Base-by-base conservation (phyloP, 106 monocot genomes). In the Phalaenopsis aphrodite region DNA sequence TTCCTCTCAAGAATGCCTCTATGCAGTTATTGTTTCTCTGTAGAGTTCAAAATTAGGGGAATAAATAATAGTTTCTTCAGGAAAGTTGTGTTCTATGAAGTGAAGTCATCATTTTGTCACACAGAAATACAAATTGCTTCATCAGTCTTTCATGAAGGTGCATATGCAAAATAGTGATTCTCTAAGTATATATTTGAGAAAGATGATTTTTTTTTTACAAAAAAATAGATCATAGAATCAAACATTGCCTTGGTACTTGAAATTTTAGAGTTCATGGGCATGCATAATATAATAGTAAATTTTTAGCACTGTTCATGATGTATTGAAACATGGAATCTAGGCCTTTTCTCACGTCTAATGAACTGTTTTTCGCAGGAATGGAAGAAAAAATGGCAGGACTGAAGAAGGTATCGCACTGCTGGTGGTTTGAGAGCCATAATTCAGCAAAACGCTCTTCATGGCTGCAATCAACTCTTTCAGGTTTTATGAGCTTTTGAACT, bases 371-470 rank as follows among this genome's bases (percentile, higher is more conserved):
- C 24, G 23, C 24, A 65, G 64, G 21, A 23, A 65, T 65, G 64
- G 64, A 65, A 65, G 64, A 21, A 71, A 73, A 52, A 8, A 73
- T 72, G 80, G 39, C 37, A 55, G 47, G 16, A 16, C n/a, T 41
- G 55, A 73, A 72, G 55, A 41, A 30, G 39, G 55, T 36, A 10
- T 72, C 72, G 21, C 72, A 72, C n/a, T 73, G 47, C 17, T 80
- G 80, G 80, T 72, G 71, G 52, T 80, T 80, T 73, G 72, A 73
- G 4, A 80, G 80, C 72, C 80, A 80, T 55, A 80, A n/a, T 55
- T 38, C 47, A 39, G n/a, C 80, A 41, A 73, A 55, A 18, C 80
- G 36, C 11, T 80, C 80, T 71, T 55, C 71, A 69, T 80, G 80
- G 80, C 72, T 80, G 4, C 48, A n/a, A 11, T 80, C 80, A 48